phyloP scores from a whole-genome alignment of 495 filamentous ascomycete genomes.

The Cetradonia linearis region DNA sequence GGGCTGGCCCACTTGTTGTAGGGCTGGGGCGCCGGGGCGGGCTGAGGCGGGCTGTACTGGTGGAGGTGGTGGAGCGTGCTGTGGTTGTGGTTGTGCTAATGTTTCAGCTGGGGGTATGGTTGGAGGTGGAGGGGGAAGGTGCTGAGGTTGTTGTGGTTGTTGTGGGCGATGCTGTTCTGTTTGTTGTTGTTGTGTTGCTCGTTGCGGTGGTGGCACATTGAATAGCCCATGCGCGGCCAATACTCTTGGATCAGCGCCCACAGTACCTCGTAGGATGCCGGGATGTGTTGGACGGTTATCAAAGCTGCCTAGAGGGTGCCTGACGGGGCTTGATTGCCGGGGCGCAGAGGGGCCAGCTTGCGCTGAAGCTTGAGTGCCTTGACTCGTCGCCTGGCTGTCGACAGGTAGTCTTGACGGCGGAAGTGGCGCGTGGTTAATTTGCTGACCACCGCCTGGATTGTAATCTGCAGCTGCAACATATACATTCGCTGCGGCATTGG shows the following conservation, averaged over 20 bases:
- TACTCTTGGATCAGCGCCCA: background rate
- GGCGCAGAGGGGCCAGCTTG: background rate
- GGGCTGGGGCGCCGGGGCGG: conserved; percentile 8
- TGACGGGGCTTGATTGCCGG: too few relatives aligned
- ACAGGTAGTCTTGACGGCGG: background rate
- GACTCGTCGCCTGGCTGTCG: background rate
- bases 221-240: background rate
- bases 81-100: conserved; percentile 8
- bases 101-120: conserved; percentile 15
- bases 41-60: conserved; percentile 4
- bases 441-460: background rate
- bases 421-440: background rate
- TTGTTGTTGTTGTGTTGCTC: background rate
- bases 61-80: conserved; percentile 15
- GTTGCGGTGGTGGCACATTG: too few relatives aligned
- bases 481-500: background rate
- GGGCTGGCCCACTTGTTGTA: conserved; percentile 27
- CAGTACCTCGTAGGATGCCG: background rate
- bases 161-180: too few relatives aligned
- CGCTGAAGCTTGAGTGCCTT: background rate
- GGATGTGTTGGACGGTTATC: background rate
- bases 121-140: background rate
- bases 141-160: background rate
- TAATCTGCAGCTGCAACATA: background rate
- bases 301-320: too few relatives aligned